A percentile compares a stretch with the other conserved stretches of the same genome.
phyloP scores from a whole-genome alignment of 2,329 filamentous ascomycete species.

The Fragosphaeria purpurea region DNA sequence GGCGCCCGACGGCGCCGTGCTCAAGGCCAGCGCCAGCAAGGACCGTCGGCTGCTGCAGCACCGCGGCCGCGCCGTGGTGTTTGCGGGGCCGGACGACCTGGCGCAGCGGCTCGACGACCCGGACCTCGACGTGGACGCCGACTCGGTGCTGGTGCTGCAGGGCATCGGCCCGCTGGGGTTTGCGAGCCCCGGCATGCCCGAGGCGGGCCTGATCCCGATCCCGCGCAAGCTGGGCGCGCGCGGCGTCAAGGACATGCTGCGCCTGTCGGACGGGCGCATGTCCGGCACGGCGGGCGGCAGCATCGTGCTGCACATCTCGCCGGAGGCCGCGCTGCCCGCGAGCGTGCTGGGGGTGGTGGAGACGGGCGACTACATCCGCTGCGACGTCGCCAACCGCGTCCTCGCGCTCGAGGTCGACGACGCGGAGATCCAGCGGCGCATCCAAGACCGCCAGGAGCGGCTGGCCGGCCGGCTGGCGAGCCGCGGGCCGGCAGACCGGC shows the following conservation, averaged over 20 bases:
- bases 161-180: conserved; percentile 61
- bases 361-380: conserved; percentile 69
- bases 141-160: conserved; percentile 66
- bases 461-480: conserved; percentile 10
- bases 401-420: conserved; percentile 50
- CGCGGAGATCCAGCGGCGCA: conserved; percentile 55
- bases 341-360: conserved; percentile 69
- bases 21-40: conserved; percentile 82
- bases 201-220: conserved; percentile 55
- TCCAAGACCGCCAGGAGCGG: conserved; percentile 23
- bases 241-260: conserved; percentile 67
- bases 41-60: conserved; percentile 49
- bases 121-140: conserved; percentile 48
- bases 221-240: conserved; percentile 70
- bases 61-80: conserved; percentile 46
- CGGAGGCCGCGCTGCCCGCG: conserved; percentile 67
- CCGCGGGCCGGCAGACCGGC: conserved; percentile 1
- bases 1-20: conserved; percentile 71
- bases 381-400: conserved; percentile 61
- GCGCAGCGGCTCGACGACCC: conserved; percentile 49
- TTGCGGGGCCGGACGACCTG: conserved; percentile 68
- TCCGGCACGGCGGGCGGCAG: conserved; percentile 81
- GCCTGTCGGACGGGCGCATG: conserved; percentile 82
- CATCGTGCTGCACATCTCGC: conserved; percentile 78
- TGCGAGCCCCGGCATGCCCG: conserved; percentile 78